These are phyloP conservation scores for Starmerella roubikii DNA, from an alignment of 805 yeast species.

Conservation along the genomic window DNA sequence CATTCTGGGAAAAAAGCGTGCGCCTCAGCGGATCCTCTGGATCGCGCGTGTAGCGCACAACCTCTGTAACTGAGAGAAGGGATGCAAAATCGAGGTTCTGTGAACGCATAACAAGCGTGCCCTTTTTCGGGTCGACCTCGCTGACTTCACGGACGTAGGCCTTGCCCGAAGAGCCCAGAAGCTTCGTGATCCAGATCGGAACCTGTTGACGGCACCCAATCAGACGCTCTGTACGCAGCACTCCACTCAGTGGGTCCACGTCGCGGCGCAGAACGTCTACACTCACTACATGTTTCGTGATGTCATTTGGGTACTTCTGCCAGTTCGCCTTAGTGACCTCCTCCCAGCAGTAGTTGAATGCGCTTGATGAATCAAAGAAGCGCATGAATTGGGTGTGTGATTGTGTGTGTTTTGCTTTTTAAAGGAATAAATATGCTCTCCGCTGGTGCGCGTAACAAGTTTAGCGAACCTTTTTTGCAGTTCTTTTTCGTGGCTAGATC, in stretches of 20 bases:
- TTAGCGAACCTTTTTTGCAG: too few relatives aligned
- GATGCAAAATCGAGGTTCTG: slow-evolving; percentile 71
- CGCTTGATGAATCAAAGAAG: slow-evolving; percentile 55
- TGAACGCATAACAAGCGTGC: slow-evolving; percentile 67
- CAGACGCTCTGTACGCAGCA: slow-evolving; percentile 67
- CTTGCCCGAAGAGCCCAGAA: slow-evolving; percentile 59
- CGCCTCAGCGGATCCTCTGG: slow-evolving; percentile 33
- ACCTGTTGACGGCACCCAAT: slow-evolving; percentile 79
- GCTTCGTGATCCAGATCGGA: slow-evolving; percentile 62
- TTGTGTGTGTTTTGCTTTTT: too few relatives aligned
- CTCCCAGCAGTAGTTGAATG: slow-evolving; percentile 79
- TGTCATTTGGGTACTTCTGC: slow-evolving; percentile 92
- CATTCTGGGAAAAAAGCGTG: slow-evolving; percentile 66
- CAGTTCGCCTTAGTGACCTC: slow-evolving; percentile 92
- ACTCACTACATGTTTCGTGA: slow-evolving; percentile 81
- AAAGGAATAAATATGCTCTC: too few relatives aligned
- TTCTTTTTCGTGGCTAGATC: too few relatives aligned
- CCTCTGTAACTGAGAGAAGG: slow-evolving; percentile 67
- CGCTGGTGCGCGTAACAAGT: too few relatives aligned
- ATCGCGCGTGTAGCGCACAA: slow-evolving; percentile 71
- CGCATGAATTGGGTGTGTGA: too few relatives aligned
- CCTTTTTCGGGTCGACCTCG: slow-evolving; percentile 54
- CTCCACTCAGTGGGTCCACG: slow-evolving; percentile 38
- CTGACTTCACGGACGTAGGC: slow-evolving; percentile 84
- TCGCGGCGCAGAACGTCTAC: slow-evolving; percentile 79